Base-by-base conservation (phyloP, 352 stramenopile genomes). In the Achlya hypogyna region DNA sequence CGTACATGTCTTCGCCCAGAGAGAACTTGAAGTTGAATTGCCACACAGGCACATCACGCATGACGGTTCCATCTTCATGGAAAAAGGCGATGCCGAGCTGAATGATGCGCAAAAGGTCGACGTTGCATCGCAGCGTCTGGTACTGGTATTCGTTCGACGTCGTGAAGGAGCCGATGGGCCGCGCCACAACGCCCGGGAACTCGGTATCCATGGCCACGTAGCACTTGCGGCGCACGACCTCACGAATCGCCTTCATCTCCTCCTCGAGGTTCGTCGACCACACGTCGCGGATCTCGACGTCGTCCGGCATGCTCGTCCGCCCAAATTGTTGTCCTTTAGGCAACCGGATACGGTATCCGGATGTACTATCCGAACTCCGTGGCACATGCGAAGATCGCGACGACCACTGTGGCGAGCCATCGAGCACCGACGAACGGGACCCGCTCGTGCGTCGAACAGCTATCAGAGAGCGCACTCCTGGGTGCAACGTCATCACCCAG, bases 21-120 rank as follows among this genome's bases (percentile, higher is more conserved):
- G 87, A 96, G 73, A 99, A 99, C 76, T 98, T 96, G 80, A 99
- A 99, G 83, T 99, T 99, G 82, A 99, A 99, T 80, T 99, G 97
- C 95, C 94, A 99, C 72, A 97, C 98, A 4, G 93, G 95, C 80
- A 97, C 94, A 59, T 94, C 94, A 49, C 81, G 76, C 74, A 97
- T 96, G 73, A 97, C 97, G 65, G 98, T 88, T 29, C 91, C 93
- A 72, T 98, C 81, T 53, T 97, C 95, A 73, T 99, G 94, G 47
- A 97, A 96, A 70, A 99, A 99, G 23, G 90, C 88, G 14, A 99
- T 78, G 62, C 97, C 97, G 8, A 99, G 74, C 71, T 99, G 97
- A 72, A 99, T 99, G 73, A 99, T 98, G 65, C 98, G 98, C 54
- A 95, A 75, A 62, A 99, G 75, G 76, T 99, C 97, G 22, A 99